phyloP scores from a whole-genome alignment of 352 stramenopile genomes.

The Globisporangium camurandrum region DNA sequence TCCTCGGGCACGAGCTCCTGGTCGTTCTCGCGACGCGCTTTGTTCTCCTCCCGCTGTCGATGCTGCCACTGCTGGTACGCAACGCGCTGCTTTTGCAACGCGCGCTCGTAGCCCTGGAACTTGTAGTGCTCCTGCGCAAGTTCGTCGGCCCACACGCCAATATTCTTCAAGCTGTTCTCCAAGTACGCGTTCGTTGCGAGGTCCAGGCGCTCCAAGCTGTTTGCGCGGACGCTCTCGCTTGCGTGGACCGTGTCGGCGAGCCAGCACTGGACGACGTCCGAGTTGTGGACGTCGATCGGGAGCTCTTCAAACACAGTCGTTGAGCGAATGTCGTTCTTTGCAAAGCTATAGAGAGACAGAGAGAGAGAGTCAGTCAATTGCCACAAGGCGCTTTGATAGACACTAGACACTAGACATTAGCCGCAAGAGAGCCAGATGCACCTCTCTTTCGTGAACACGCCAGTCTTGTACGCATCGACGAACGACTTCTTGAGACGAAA shows the following conservation, averaged over 20 bases:
- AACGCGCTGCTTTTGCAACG: constrained; percentile 76
- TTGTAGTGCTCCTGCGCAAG: constrained; percentile 94
- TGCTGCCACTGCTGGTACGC: constrained; percentile 84
- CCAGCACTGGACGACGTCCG: constrained; percentile 91
- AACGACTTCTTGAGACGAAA: constrained; percentile 94
- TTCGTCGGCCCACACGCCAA: constrained; percentile 96
- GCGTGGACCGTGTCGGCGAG: constrained; percentile 83
- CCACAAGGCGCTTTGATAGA: neutral
- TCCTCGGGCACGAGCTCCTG: constrained; percentile 74
- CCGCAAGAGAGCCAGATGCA: constrained; percentile 1
- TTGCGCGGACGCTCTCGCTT: constrained; percentile 59
- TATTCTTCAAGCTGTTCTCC: constrained; percentile 98
- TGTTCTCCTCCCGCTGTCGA: constrained; percentile 87
- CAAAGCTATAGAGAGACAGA: constrained; percentile 30
- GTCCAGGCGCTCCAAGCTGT: constrained; percentile 93
- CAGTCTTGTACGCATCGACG: constrained; percentile 86
- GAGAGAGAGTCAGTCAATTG: neutral
- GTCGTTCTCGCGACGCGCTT: constrained; percentile 68
- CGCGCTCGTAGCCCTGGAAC: constrained; percentile 87
- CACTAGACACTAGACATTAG: neutral
- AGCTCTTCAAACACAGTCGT: constrained; percentile 94
- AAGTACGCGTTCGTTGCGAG: constrained; percentile 94
- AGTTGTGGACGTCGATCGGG: constrained; percentile 94
- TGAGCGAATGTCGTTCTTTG: constrained; percentile 77
- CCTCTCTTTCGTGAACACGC: constrained; percentile 74